Evolutionary conservation across 2,329 filamentous ascomycete species (phyloP).

Genomic region (Verticillium isaacii): DNA sequence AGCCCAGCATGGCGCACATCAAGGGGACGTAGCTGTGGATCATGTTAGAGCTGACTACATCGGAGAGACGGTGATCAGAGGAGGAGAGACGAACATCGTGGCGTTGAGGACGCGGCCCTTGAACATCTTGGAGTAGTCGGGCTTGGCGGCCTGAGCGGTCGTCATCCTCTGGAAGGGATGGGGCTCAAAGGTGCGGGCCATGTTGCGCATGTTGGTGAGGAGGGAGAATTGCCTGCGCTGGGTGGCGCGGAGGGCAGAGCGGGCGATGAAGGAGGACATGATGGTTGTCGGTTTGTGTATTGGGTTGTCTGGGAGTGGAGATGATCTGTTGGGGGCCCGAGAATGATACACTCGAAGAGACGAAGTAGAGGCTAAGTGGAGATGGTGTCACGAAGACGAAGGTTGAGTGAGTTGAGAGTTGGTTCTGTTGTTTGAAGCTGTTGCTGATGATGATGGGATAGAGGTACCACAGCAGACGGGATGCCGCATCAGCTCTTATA

Average conservation of each 20-base stretch:
- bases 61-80: background rate
- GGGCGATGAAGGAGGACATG: conserved; percentile 30
- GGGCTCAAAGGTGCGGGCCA: conserved; percentile 30
- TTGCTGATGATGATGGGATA: conserved; percentile 7
- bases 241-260: conserved; percentile 19
- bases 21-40: conserved; percentile 3
- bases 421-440: conserved; percentile 6
- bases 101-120: conserved; percentile 21
- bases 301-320: conserved; percentile 6
- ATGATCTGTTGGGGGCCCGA: background rate
- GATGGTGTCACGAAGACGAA: background rate
- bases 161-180: conserved; percentile 32
- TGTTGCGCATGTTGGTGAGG: conserved; percentile 26
- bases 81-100: conserved; percentile 25
- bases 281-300: conserved; percentile 7
- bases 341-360: conserved; percentile 7
- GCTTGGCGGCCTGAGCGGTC: conserved; percentile 18
- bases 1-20: conserved; percentile 8
- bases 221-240: conserved; percentile 29
- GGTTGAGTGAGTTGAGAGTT: conserved; percentile 13
- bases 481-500: conserved; percentile 13
- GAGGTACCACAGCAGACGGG: conserved; percentile 5
- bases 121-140: conserved; percentile 31
- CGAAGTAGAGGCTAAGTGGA: conserved; percentile 4
- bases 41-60: background rate